A percentile compares a stretch with the other conserved stretches of the same genome.
phyloP scores from a whole-genome alignment of 140 eudicot species.

The Anethum foeniculum region DNA sequence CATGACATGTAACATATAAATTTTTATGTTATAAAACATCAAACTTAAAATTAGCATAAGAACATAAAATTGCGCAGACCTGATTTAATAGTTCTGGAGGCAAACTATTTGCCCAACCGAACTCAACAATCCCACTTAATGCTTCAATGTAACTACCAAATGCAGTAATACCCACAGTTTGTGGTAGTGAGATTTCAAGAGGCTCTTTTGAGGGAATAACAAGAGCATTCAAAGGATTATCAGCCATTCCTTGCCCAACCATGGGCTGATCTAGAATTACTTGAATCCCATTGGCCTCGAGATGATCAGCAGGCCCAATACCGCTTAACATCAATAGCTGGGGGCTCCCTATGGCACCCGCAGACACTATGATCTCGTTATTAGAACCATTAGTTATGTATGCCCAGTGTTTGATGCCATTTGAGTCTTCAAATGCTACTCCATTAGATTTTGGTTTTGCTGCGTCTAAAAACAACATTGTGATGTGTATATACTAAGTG shows the following conservation, averaged over 20 bases:
- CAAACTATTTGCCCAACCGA: constrained; percentile 17
- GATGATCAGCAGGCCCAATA: constrained; percentile 49
- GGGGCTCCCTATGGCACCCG: constrained; percentile 80
- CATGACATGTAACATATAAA: background rate
- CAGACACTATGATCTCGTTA: constrained; percentile 62
- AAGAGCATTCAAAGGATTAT: constrained; percentile 70
- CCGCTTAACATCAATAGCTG: constrained; percentile 68
- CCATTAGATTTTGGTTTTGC: constrained; percentile 52
- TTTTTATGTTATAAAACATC: no score
- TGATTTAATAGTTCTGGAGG: constrained; percentile 26
- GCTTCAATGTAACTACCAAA: constrained; percentile 62
- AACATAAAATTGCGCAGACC: constrained; percentile 23
- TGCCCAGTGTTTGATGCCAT: constrained; percentile 47
- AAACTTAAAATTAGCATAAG: background rate
- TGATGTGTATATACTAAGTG: no score
- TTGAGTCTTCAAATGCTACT: constrained; percentile 42
- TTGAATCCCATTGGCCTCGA: constrained; percentile 29
- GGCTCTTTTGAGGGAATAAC: constrained; percentile 40
- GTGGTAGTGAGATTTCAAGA: constrained; percentile 55
- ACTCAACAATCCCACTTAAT: constrained; percentile 34
- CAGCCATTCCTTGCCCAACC: constrained; percentile 69
- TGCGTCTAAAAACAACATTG: constrained; percentile 6
- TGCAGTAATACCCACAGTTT: constrained; percentile 63
- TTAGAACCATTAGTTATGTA: constrained; percentile 29
- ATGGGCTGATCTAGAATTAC: constrained; percentile 57